Evolutionary conservation across 2,329 filamentous ascomycete species (phyloP), one percentile per base, ranked within the genome.

Genomic region (Fusarium heterosporum): DNA sequence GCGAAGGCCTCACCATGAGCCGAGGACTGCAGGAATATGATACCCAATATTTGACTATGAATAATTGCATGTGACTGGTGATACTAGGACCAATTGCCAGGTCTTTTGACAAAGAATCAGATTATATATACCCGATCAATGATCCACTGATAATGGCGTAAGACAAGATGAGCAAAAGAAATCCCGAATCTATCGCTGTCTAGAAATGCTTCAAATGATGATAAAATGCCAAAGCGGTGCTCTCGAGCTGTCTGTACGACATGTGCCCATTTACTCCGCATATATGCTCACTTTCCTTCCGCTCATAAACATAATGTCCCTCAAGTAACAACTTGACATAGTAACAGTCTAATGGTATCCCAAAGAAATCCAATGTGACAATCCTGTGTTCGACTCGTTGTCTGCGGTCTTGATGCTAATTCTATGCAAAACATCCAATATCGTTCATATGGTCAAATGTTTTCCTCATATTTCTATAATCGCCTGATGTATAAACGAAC

Each of bases 271-370:
- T 59, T 45, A 52, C 52, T 51, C 54, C 39, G 43, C 43, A 54
- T 57, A 62, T 58, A 47, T 54, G 30, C 32, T 55, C 32, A 66
- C 58, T 41, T 54, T 48, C 30, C 34, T 39, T 57, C 29, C 43
- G 50, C 46, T 52, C 29, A 58, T 38, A 47, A 63, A 58, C 30
- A 56, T 47, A 41, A 50, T 69, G 53, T 47, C 54, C 34, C 60
- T 46, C 64, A 63, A 55, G 41, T 68, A 62, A 61, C 45, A 62
- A 57, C 68, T 56, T 57, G 54, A 71, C 59, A 60, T 69, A 64
- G 57, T 70, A 73, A 69, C 59, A 66, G 69, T 75, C 73, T 74
- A 75, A 74, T 72, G 72, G 70, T 74, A 74, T 75, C 68, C 45
- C 51, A 63, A 69, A 64, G 54, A 69, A 64, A 69, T 66, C 51